Evolutionary conservation across 805 yeast species (phyloP).

Genomic region (Saccharomycodes ludwigii): DNA sequence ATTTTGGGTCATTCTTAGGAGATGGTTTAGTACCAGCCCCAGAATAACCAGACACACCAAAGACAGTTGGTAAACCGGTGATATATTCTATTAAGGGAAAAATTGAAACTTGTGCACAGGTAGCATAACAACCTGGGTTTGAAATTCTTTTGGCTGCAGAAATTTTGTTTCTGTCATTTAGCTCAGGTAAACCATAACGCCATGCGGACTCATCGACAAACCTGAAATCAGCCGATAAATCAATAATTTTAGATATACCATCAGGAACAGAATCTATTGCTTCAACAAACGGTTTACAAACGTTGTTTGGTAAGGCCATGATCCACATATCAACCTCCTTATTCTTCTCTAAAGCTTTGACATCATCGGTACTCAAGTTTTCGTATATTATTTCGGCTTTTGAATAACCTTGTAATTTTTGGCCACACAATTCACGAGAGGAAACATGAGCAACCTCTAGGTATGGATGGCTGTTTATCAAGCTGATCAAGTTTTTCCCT

Average conservation of each 20-base stretch:
- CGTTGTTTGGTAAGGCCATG: constrained; percentile 98
- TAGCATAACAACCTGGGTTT: constrained; percentile 99
- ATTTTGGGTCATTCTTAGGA: constrained; percentile 77
- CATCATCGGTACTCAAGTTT: constrained; percentile 79
- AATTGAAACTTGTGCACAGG: constrained; percentile 90
- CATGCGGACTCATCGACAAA: constrained; percentile 82
- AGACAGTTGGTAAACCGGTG: constrained; percentile 66
- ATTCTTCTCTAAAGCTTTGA: constrained; percentile 60
- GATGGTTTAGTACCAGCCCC: constrained; percentile 99
- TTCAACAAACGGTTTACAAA: constrained; percentile 77
- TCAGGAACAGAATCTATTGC: constrained; percentile 57
- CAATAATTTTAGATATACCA: constrained; percentile 74
- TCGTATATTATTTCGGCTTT: constrained; percentile 71
- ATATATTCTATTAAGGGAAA: constrained; percentile 68
- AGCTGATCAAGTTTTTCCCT: constrained; percentile 81
- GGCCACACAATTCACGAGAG: constrained; percentile 87
- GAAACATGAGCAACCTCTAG: constrained; percentile 88
- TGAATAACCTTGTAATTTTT: constrained; percentile 75
- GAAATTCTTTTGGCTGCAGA: constrained; percentile 70
- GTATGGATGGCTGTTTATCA: constrained; percentile 80
- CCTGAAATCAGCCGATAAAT: constrained; percentile 91
- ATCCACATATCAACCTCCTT: constrained; percentile 92
- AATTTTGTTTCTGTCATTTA: constrained; percentile 55
- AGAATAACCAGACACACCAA: constrained; percentile 96
- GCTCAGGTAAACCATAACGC: constrained; percentile 93